A percentile compares a stretch with the other conserved stretches of the same genome.
phyloP scores from a whole-genome alignment of 371 early-diverging fungal species.

The Circinella minor region DNA sequence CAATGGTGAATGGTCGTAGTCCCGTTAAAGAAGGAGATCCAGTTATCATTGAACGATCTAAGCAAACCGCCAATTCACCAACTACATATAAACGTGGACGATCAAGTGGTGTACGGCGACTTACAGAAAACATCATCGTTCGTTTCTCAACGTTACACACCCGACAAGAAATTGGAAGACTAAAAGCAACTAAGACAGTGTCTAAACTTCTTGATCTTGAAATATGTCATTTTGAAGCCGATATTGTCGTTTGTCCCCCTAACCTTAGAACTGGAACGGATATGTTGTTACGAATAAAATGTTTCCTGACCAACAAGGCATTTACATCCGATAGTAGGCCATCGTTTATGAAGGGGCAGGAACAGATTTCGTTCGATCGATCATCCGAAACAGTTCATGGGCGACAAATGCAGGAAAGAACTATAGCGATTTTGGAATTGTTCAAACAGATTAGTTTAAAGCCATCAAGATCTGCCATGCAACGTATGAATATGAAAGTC shows the following conservation, averaged over 20 bases:
- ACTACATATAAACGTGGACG: conserved; percentile 6
- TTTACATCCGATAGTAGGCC: conserved; percentile 19
- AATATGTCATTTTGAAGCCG: conserved; percentile 52
- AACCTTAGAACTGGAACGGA: conserved; percentile 55
- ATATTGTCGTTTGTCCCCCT: conserved; percentile 41
- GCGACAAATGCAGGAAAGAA: conserved; percentile 33
- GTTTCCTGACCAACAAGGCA: conserved; percentile 42
- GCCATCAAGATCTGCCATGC: conserved; percentile 43
- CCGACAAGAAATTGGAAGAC: conserved; percentile 47
- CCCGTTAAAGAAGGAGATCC: conserved; percentile 38
- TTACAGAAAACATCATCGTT: conserved; percentile 54
- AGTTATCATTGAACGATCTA: conserved; percentile 27
- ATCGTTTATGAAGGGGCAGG: not conserved
- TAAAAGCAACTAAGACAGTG: conserved; percentile 49
- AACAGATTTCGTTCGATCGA: conserved; percentile 19
- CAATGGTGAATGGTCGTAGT: conserved; percentile 29
- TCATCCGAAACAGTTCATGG: conserved; percentile 32
- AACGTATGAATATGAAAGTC: conserved; percentile 25
- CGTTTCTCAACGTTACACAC: conserved; percentile 46
- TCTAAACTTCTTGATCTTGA: conserved; percentile 54
- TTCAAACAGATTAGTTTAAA: conserved; percentile 43
- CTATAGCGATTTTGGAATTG: conserved; percentile 50
- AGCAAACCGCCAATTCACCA: conserved; percentile 7
- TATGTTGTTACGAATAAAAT: conserved; percentile 50
- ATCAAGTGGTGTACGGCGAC: not conserved